These are phyloP conservation scores for Dioscorea zingiberensis DNA, from an alignment of 106 monocot species.

Conservation along the genomic window DNA sequence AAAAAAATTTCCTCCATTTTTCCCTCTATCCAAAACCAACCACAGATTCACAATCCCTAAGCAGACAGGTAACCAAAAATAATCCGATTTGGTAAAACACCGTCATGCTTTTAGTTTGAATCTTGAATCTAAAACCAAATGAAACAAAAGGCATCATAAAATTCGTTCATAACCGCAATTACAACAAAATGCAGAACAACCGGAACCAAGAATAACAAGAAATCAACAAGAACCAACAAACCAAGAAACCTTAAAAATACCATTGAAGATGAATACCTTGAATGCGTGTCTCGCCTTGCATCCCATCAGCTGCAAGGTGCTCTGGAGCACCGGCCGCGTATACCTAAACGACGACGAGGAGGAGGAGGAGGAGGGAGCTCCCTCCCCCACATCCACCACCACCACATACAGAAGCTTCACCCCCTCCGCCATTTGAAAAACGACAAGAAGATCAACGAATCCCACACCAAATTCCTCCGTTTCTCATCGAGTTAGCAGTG, in stretches of 20 bases:
- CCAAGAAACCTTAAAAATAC: neutral
- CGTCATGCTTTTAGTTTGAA: neutral
- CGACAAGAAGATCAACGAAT: neutral
- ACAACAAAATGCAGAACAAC: neutral
- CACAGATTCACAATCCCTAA: too few relatives aligned
- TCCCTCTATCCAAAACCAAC: too few relatives aligned
- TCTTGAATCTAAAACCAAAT: neutral
- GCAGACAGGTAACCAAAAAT: too few relatives aligned
- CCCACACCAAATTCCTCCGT: too few relatives aligned
- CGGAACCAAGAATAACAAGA: too few relatives aligned
- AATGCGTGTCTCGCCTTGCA: slow-evolving; percentile 90
- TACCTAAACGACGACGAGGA: slow-evolving; percentile 39
- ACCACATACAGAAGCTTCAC: slow-evolving; percentile 67
- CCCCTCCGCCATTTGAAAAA: slow-evolving; percentile 42
- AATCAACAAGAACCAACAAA: neutral
- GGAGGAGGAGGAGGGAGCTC: neutral
- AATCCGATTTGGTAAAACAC: too few relatives aligned
- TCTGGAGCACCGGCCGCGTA: slow-evolving; percentile 76
- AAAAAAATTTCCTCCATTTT: too few relatives aligned
- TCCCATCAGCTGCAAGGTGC: slow-evolving; percentile 81
- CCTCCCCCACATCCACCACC: slow-evolving; percentile 47
- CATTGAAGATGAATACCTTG: slow-evolving; percentile 31
- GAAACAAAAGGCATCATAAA: neutral
- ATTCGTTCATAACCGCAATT: neutral
- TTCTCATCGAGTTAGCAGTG: too few relatives aligned